Evolutionary conservation across 257 asterid species (phyloP).

Genomic region (Lavandula angustifolia): DNA sequence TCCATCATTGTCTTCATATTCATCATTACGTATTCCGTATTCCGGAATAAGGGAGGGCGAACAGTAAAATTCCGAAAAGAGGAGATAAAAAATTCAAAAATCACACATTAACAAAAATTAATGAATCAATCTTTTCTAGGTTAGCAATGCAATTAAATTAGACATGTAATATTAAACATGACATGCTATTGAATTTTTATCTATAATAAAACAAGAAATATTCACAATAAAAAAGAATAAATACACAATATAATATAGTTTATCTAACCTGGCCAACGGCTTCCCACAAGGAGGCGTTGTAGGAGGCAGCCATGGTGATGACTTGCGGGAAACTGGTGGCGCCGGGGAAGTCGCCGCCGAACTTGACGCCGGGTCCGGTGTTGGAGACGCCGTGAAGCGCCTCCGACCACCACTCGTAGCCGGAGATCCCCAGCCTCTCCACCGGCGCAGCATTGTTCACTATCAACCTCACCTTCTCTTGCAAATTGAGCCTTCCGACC

Average conservation of each 20-base stretch:
- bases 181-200: too few relatives aligned
- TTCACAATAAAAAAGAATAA: neutral
- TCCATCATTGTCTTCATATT: slow-evolving; percentile 24
- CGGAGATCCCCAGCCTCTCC: slow-evolving; percentile 61
- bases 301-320: slow-evolving; percentile 80
- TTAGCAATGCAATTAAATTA: too few relatives aligned
- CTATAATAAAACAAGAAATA: neutral
- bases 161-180: too few relatives aligned
- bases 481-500: slow-evolving; percentile 63
- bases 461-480: slow-evolving; percentile 60
- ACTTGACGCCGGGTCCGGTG: slow-evolving; percentile 71
- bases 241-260: neutral
- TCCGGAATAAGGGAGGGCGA: too few relatives aligned
- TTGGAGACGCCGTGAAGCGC: slow-evolving; percentile 91
- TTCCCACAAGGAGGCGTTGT: slow-evolving; percentile 79
- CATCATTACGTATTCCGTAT: slow-evolving; percentile 15
- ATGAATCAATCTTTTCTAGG: too few relatives aligned
- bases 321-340: slow-evolving; percentile 97
- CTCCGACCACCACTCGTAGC: slow-evolving; percentile 99
- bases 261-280: slow-evolving; percentile 74
- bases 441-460: slow-evolving; percentile 91
- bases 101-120: too few relatives aligned
- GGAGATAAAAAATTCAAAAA: too few relatives aligned
- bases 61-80: too few relatives aligned
- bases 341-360: slow-evolving; percentile 69